Percentiles rank a stretch among this genome's conserved stretches.
Evolutionary conservation across 1,284 basidiomycete species (phyloP).

Genomic region (Lentinula novae-zelandiae): DNA sequence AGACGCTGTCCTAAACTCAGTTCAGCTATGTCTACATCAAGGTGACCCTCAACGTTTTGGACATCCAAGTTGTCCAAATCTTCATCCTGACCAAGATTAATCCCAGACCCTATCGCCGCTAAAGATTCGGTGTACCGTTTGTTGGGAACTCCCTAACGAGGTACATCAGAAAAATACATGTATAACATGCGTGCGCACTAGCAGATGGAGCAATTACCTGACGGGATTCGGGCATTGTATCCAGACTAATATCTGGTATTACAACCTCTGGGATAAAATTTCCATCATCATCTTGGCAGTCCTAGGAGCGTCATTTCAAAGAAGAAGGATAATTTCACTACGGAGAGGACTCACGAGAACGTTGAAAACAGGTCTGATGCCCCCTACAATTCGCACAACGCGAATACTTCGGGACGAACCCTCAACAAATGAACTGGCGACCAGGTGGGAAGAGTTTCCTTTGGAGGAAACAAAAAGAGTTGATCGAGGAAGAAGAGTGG

Average conservation of each 20-base stretch:
- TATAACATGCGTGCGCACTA: slow-evolving; percentile 9
- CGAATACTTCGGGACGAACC: slow-evolving; percentile 45
- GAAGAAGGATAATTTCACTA: slow-evolving; percentile 1
- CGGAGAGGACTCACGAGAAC: slow-evolving; percentile 46
- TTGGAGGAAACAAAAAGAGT: slow-evolving; percentile 41
- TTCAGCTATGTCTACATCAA: slow-evolving; percentile 86
- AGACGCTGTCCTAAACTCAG: slow-evolving; percentile 86
- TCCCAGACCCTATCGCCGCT: slow-evolving; percentile 57
- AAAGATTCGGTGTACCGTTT: slow-evolving; percentile 67
- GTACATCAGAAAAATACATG: neutral
- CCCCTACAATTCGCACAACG: slow-evolving; percentile 61
- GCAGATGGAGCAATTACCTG: slow-evolving; percentile 20
- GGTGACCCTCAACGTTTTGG: slow-evolving; percentile 57
- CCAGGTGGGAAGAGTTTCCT: slow-evolving; percentile 37
- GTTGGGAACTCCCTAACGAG: slow-evolving; percentile 29
- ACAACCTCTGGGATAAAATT: slow-evolving; percentile 55
- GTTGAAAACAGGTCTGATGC: slow-evolving; percentile 67
- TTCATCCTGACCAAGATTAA: slow-evolving; percentile 58
- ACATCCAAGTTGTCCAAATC: slow-evolving; percentile 49
- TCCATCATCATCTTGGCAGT: slow-evolving; percentile 52
- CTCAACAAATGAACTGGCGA: slow-evolving; percentile 44
- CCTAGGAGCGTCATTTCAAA: slow-evolving; percentile 28
- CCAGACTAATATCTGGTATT: slow-evolving; percentile 44
- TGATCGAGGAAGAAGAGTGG: slow-evolving; percentile 48
- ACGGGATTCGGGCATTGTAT: slow-evolving; percentile 25